These are phyloP conservation scores for Nothophoma quercina DNA, from an alignment of 2,329 filamentous ascomycete species.

Conservation along the genomic window DNA sequence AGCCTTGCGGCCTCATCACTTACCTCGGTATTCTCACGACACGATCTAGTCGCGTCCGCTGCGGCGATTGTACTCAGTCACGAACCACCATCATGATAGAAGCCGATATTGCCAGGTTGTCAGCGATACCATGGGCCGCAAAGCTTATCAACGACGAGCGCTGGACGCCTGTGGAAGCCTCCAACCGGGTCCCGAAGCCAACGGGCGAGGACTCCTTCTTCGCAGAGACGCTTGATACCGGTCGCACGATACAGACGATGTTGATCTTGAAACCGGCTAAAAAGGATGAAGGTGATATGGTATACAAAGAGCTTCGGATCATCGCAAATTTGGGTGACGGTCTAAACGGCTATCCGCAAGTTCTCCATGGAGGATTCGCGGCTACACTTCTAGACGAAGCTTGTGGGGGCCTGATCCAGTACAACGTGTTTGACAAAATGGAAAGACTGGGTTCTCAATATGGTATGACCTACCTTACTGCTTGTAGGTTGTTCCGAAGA, in stretches of 20 bases:
- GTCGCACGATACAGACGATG: conserved; percentile 56
- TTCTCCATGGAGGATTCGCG: conserved; percentile 66
- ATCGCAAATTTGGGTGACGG: conserved; percentile 58
- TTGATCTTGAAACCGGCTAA: conserved; percentile 30
- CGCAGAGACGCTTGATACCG: conserved; percentile 61
- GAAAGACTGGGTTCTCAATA: conserved; percentile 9
- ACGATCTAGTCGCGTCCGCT: neutral
- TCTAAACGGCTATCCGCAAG: conserved; percentile 62
- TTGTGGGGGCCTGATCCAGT: conserved; percentile 59
- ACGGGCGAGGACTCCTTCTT: conserved; percentile 60
- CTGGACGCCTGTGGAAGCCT: conserved; percentile 51
- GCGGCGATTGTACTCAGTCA: neutral
- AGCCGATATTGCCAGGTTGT: conserved; percentile 31
- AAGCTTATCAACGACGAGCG: conserved; percentile 53
- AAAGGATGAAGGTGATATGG: conserved; percentile 25
- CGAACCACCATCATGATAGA: conserved; percentile 28
- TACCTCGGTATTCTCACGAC: conserved; percentile 10
- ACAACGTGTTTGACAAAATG: conserved; percentile 36
- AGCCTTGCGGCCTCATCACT: neutral
- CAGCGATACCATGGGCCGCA: conserved; percentile 59
- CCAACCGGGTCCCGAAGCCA: conserved; percentile 39
- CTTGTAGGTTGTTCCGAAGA: conserved; percentile 36
- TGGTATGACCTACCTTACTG: conserved; percentile 38
- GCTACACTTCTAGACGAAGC: conserved; percentile 66
- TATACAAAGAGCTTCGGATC: conserved; percentile 48